phyloP scores from a whole-genome alignment of 2,329 filamentous ascomycete species.

The Penicillium frequentans region DNA sequence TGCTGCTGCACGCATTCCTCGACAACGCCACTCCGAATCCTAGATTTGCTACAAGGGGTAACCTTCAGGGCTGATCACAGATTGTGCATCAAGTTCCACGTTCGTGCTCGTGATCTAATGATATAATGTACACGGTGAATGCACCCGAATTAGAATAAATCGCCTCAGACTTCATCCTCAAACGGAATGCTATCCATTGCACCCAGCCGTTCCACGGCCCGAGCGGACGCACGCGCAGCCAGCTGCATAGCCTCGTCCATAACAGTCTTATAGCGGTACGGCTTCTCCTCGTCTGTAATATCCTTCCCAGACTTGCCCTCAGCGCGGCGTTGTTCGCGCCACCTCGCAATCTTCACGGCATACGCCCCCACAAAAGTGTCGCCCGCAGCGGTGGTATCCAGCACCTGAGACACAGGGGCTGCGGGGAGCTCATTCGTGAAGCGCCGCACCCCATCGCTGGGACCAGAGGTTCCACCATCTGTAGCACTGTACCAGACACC shows the following conservation, averaged over 20 bases:
- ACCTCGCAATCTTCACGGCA: slow-evolving; percentile 67
- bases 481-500: slow-evolving; percentile 70
- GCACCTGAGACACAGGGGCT: slow-evolving; percentile 67
- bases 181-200: slow-evolving; percentile 52
- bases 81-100: not conserved
- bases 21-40: not conserved
- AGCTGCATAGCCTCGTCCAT: slow-evolving; percentile 47
- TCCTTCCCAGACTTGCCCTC: slow-evolving; percentile 54
- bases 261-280: slow-evolving; percentile 41
- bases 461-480: slow-evolving; percentile 45
- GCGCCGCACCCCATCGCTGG: slow-evolving; percentile 29
- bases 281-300: slow-evolving; percentile 34
- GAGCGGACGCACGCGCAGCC: slow-evolving; percentile 46
- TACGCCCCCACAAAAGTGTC: slow-evolving; percentile 94
- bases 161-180: slow-evolving; percentile 44
- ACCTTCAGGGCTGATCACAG: not conserved
- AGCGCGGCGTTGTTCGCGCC: slow-evolving; percentile 40
- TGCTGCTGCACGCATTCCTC: slow-evolving; percentile 3
- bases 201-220: slow-evolving; percentile 46
- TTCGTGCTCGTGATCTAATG: slow-evolving; percentile 5
- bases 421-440: slow-evolving; percentile 55
- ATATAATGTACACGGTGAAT: not conserved
- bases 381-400: slow-evolving; percentile 91
- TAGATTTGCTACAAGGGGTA: slow-evolving; percentile 1
- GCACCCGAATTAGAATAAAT: not conserved